Evolutionary conservation across 768 basidiomycete genomes (phyloP).

Genomic region (Auriculariales sp.): DNA sequence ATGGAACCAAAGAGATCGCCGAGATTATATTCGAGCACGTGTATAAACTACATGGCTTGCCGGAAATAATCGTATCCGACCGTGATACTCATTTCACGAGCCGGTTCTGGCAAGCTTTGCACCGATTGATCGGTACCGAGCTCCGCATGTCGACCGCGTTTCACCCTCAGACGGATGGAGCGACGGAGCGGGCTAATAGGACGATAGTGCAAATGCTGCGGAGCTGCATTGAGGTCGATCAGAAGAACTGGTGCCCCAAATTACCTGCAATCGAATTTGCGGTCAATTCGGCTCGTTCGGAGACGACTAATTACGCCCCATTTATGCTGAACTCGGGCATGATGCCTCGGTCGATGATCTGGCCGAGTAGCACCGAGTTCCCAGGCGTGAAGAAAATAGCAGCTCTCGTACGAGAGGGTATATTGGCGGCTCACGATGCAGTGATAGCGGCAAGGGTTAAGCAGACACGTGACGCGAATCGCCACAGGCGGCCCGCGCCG

Average conservation of each 20-base stretch:
- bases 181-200: conserved; percentile 21
- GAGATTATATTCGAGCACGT: conserved; percentile 8
- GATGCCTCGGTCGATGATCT: conserved; percentile 6
- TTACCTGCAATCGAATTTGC: conserved; percentile 11
- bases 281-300: conserved; percentile 9
- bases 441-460: conserved; percentile 15
- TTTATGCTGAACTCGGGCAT: conserved; percentile 15
- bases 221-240: conserved; percentile 10
- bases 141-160: conserved; percentile 24
- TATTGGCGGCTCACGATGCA: conserved; percentile 15
- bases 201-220: conserved; percentile 18
- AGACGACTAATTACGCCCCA: conserved; percentile 9
- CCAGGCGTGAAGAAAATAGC: conserved; percentile 16
- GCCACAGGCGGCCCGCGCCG: conserved; percentile 8
- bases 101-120: conserved; percentile 24
- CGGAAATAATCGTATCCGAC: conserved; percentile 12
- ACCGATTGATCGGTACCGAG: conserved; percentile 16
- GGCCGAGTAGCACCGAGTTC: conserved; percentile 5
- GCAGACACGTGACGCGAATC: conserved; percentile 15
- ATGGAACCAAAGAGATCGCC: conserved; percentile 11
- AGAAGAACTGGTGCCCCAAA: conserved; percentile 8
- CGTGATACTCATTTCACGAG: conserved; percentile 27
- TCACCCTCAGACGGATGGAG: conserved; percentile 29
- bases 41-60: conserved; percentile 12
- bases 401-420: conserved; percentile 10